Conservation (phyloP, 148 eudicot genomes). For the Rhododendron vialii region DNA sequence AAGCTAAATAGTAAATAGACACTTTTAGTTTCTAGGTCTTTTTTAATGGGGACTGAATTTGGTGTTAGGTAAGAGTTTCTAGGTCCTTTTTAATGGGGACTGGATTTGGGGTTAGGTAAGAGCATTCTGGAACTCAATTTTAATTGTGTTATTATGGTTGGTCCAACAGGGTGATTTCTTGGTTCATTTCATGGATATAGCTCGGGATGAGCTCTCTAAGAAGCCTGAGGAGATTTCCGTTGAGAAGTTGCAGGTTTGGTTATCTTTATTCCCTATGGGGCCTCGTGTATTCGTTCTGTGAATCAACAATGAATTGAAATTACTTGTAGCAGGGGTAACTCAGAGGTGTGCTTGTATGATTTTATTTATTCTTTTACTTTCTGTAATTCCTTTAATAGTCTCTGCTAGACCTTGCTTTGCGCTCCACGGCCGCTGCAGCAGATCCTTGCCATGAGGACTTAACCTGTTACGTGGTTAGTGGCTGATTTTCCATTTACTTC, state of each 20-base stretch:
- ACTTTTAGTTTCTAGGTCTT: background rate
- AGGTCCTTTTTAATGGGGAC: background rate
- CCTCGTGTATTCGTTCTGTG: background rate
- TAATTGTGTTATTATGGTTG: conserved; percentile 4
- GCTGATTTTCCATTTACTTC: conserved; percentile 3
- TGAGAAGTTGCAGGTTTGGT: conserved; percentile 90
- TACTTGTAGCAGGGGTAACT: background rate
- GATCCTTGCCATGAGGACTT: conserved; percentile 96
- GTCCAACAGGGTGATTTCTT: conserved; percentile 84
- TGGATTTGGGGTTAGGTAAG: background rate
- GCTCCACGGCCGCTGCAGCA: conserved; percentile 93
- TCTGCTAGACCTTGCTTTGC: conserved; percentile 95
- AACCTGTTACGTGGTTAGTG: conserved; percentile 86
- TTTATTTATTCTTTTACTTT: background rate
- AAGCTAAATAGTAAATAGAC: background rate
- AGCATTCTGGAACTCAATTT: background rate
- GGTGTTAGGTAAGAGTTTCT: background rate
- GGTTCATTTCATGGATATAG: conserved; percentile 99
- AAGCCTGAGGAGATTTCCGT: conserved; percentile 79
- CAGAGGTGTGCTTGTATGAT: background rate
- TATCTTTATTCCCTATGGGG: conserved; percentile 10
- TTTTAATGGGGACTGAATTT: background rate
- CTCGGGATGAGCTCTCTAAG: conserved; percentile 85
- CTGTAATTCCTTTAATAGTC: conserved; percentile 39
- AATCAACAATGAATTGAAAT: background rate